Percentiles rank a stretch among this genome's conserved stretches.
Conservation (phyloP, 148 eudicot species). For the Pouteria glomerata region DNA sequence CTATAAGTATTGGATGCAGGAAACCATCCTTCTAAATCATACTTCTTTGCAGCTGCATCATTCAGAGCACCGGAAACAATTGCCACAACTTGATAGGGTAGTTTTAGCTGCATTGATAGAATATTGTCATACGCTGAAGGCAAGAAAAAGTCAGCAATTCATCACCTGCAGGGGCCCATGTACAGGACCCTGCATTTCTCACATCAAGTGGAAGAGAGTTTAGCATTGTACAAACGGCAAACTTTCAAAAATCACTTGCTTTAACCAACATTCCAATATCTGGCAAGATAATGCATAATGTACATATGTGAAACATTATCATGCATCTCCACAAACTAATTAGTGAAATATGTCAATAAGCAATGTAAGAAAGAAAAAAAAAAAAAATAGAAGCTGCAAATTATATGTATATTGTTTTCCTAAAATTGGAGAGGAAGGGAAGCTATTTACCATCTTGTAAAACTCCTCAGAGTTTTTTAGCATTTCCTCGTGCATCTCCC, state of each 20-base stretch:
- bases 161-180: background rate
- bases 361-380: background rate
- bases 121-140: background rate
- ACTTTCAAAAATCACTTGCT: background rate
- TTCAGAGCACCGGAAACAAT: slow-evolving; percentile 93
- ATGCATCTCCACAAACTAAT: background rate
- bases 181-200: background rate
- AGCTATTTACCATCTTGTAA: slow-evolving; percentile 54
- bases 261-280: background rate
- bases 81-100: slow-evolving; percentile 81
- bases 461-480: slow-evolving; percentile 76
- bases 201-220: background rate
- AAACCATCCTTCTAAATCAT: slow-evolving; percentile 92
- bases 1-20: slow-evolving; percentile 71
- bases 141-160: background rate
- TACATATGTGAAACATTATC: background rate
- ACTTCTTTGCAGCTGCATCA: slow-evolving; percentile 96
- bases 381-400: background rate
- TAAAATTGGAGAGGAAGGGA: background rate
- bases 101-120: slow-evolving; percentile 51
- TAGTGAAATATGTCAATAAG: background rate
- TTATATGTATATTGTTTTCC: background rate
- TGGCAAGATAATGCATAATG: background rate
- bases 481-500: slow-evolving; percentile 97
- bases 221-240: too few species aligned